A percentile compares a stretch with the other conserved stretches of the same genome.
These are phyloP conservation scores for Holtermanniella nyarrowii DNA, from an alignment of 768 basidiomycete genomes.

Conservation along the genomic window DNA sequence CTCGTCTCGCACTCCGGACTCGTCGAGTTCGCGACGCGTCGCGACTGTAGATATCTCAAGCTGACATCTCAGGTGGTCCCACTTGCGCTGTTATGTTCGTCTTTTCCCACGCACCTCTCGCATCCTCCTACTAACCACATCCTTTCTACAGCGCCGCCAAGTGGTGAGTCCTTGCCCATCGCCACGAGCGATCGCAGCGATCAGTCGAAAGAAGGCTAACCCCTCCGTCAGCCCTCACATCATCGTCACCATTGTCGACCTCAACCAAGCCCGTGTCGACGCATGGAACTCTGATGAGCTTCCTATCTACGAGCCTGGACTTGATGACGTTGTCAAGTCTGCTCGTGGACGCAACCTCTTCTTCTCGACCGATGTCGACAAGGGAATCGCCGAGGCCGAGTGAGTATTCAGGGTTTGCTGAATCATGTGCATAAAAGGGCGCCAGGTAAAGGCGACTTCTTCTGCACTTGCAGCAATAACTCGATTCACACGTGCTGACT, in stretches of 20 bases:
- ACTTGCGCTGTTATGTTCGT: constrained; percentile 75
- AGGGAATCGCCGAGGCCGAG: constrained; percentile 85
- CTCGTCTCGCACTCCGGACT: constrained; percentile 10
- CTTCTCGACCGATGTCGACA: constrained; percentile 91
- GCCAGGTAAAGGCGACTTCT: constrained; percentile 6
- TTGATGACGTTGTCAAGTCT: constrained; percentile 76
- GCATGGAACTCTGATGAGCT: constrained; percentile 86
- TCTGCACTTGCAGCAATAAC: neutral
- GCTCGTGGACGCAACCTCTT: constrained; percentile 91
- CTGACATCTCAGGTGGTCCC: constrained; percentile 60
- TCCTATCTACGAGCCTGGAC: constrained; percentile 96
- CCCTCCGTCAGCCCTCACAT: constrained; percentile 54
- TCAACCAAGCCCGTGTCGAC: constrained; percentile 86
- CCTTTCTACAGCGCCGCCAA: constrained; percentile 52
- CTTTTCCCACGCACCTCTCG: constrained; percentile 1
- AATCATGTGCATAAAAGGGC: too few species aligned
- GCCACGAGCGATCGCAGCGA: neutral
- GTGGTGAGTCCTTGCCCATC: constrained; percentile 44
- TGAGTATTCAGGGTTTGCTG: constrained; percentile 16
- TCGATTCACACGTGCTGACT: neutral
- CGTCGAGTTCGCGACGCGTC: constrained; percentile 9
- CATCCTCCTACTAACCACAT: neutral
- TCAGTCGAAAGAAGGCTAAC: neutral
- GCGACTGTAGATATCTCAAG: neutral
- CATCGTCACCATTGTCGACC: constrained; percentile 91